Evolutionary conservation across 441 rosid genomes (phyloP), one percentile per base, ranked within the genome.

Genomic region (Pelargonium exstipulatum): DNA sequence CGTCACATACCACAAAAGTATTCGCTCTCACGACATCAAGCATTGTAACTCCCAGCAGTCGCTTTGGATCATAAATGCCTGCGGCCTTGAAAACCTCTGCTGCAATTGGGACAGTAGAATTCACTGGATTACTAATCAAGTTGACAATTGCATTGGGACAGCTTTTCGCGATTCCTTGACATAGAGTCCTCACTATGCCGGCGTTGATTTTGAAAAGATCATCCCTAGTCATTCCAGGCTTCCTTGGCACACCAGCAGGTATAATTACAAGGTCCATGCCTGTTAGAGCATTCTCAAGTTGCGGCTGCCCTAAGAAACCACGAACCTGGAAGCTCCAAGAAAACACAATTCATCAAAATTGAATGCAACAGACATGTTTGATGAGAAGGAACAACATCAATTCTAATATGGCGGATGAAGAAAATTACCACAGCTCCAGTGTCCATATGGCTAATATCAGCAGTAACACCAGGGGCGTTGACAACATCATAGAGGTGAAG

Each of bases 201-300:
- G 97, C 96, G 79, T 94, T 94, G 65, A 91, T 91, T 77, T 90
- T 94, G 81, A 94, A 94, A 20, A 94, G 85, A 82, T 94, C 97
- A 77, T 90, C 97, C 70, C 99, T 89, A 4, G 96, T 94, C 99
- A 94, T 94, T 80, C 98, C 97, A 35, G 97, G 98, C 73, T 94
- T 94, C 81, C 98, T 87, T 0, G 96, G 97, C 73, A 94, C 90
- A 71, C 98, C 96, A 62, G 97, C 98, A 16, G 97, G 98, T 69
- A 94, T 90, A 40, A 94, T 80, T 60, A 90, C 95, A 76, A 91
- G 85, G 74, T 94, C 90, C 89, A 90, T 87, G 42, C 93, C 97
- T 20, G 80, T 86, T 22, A 94, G 89, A 7, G 95, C 94, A 72
- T 83, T 84, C 73, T 86, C 91, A 78, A 94, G 74, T 43, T 91